A percentile compares a stretch with the other conserved stretches of the same genome.
These are phyloP conservation scores for Aschersonia sp. DNA, from an alignment of 2,329 filamentous ascomycete species.

Conservation along the genomic window DNA sequence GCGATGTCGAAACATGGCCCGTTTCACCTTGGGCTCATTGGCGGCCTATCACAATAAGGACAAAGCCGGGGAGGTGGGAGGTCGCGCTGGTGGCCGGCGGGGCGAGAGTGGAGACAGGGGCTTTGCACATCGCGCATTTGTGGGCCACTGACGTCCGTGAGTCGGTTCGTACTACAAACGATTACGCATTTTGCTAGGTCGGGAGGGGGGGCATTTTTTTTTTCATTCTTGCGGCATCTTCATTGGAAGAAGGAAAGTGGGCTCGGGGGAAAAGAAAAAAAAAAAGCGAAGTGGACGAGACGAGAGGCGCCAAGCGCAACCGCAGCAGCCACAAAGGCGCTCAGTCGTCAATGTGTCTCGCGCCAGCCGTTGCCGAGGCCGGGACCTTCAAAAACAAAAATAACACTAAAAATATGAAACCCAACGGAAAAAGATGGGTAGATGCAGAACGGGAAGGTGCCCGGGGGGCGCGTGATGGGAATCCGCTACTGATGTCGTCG, in stretches of 20 bases:
- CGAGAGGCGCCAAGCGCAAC: too few relatives aligned
- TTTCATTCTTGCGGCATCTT: neutral
- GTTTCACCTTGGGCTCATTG: conserved; percentile 10
- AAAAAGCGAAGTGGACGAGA: too few relatives aligned
- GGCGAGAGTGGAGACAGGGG: conserved; percentile 1
- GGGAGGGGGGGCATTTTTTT: too few relatives aligned
- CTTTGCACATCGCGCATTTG: neutral
- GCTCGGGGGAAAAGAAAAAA: too few relatives aligned
- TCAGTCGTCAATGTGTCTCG: too few relatives aligned
- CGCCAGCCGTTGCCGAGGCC: too few relatives aligned
- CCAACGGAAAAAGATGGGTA: too few relatives aligned
- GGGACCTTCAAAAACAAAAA: too few relatives aligned
- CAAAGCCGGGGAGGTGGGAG: neutral
- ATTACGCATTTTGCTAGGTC: neutral
- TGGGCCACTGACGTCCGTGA: neutral
- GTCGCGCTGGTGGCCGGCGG: neutral
- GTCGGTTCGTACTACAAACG: neutral
- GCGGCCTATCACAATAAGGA: conserved; percentile 6
- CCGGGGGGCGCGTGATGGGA: neutral
- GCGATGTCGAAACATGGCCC: conserved; percentile 10
- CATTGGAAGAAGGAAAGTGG: neutral
- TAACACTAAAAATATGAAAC: too few relatives aligned
- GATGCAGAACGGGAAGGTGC: too few relatives aligned
- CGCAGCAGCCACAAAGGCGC: too few relatives aligned
- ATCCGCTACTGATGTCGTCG: neutral